Base-by-base conservation (phyloP, 1,284 basidiomycete species). In the Cystobasidium slooffiae region DNA sequence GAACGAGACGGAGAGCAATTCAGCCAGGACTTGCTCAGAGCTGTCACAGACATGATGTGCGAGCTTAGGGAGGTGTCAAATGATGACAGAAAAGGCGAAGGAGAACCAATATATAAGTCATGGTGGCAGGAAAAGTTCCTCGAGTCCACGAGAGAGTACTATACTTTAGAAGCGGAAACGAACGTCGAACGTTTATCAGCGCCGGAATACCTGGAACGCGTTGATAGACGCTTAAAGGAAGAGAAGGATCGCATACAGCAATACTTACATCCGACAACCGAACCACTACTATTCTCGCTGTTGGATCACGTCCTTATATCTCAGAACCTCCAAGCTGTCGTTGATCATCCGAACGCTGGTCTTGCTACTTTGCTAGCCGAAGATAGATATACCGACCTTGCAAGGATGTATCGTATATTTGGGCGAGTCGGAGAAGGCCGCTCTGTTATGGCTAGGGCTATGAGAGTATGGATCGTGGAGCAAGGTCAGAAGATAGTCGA, bases 1-100 rank as follows among this genome's bases (percentile, higher is more conserved):
- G 96, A 98, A 80, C 89, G 96, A 52, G 91, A 96, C 77, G 95
- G 95, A 31, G 91, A 91, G 78, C 88, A 88, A 62, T 95, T 99
- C 81, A 94, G 94, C 81, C 90, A 93, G 41, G 96, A 93, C 7
- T 90, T 92, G 5, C 88, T 98, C 74, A 91, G 93, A 80, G 91
- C 91, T 79, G 94, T 91, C 76, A 90, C 97, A 51, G 93, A 96
- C 73, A 90, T 99, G 75, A 88, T 97, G 59, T 84, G 90, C 66
- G 86, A 89, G 72, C 86, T 96, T 44, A 84, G 85, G 1, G 86
- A 87, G 53, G 76, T 73, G 73, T 31, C 77, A 74, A 9, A 53
- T 75, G 24, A 75, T 76, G 16, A 77, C 75, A 6, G 59, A 75
- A 77, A 65, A 75, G 62, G 66, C 4, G 64, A 72, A 49, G 69